These are phyloP conservation scores for Chalciporus chontae DNA, from an alignment of 768 basidiomycete species.

Conservation along the genomic window DNA sequence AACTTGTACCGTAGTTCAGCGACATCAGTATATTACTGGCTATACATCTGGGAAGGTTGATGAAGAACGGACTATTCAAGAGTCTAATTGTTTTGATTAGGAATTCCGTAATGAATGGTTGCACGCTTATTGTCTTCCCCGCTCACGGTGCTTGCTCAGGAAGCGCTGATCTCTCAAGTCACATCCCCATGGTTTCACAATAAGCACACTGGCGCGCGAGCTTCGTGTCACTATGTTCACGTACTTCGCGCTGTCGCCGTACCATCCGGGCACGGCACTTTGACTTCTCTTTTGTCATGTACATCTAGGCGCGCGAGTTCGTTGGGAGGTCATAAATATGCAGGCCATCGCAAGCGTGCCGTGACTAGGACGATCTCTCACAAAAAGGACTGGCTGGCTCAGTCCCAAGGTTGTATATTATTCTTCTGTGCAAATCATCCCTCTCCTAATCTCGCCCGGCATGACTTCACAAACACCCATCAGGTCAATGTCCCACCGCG, in stretches of 20 bases:
- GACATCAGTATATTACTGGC: no score
- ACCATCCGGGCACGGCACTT: not conserved
- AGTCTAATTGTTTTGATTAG: conserved; percentile 7
- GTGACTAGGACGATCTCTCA: conserved; percentile 13
- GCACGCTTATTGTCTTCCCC: conserved; percentile 23
- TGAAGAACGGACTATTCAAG: no score
- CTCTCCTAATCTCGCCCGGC: conserved; percentile 16
- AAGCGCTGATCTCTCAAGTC: not conserved
- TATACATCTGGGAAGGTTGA: no score
- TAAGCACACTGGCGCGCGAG: conserved; percentile 15
- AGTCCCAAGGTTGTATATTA: conserved; percentile 23
- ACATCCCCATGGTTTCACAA: conserved; percentile 31
- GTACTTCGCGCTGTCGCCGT: conserved; percentile 9
- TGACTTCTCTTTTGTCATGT: conserved; percentile 21
- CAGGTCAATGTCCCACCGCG: conserved; percentile 21
- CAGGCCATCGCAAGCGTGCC: not conserved
- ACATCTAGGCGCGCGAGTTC: not conserved
- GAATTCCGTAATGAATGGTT: conserved; percentile 1
- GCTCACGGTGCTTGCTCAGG: no score
- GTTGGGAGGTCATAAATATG: conserved; percentile 23
- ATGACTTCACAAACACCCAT: conserved; percentile 28
- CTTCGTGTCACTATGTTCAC: conserved; percentile 20
- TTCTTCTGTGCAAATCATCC: conserved; percentile 14
- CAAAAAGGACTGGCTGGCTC: conserved; percentile 28
- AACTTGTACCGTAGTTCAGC: conserved; percentile 32